Evolutionary conservation across 495 filamentous ascomycete species (phyloP).

Genomic region (Penicillium steckii): DNA sequence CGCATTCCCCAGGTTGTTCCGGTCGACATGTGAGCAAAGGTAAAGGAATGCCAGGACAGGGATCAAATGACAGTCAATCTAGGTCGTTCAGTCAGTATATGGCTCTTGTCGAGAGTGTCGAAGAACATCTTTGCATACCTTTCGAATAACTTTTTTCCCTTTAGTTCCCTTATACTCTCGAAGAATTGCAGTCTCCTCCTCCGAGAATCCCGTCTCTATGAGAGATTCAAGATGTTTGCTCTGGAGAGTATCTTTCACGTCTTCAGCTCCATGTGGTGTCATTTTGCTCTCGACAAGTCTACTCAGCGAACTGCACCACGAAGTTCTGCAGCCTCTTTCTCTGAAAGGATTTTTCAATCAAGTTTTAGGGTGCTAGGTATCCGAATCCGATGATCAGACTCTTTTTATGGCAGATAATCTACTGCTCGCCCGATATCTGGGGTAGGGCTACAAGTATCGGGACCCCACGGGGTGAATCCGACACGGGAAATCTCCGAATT

Average conservation of each 20-base stretch:
- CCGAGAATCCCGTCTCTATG: not conserved
- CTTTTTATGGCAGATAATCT: too few species aligned
- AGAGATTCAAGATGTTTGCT: not conserved
- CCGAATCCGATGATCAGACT: too few species aligned
- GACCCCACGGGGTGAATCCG: not conserved
- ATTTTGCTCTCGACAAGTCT: not conserved
- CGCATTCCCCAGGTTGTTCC: constrained; percentile 57
- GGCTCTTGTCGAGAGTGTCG: too few species aligned
- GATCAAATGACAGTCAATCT: constrained; percentile 33
- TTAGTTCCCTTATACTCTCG: not conserved
- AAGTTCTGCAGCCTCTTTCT: not conserved
- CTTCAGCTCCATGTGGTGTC: not conserved
- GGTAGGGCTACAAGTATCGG: not conserved
- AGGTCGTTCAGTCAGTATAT: too few species aligned
- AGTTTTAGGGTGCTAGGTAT: too few species aligned
- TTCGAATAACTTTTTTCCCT: not conserved
- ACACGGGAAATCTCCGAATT: not conserved
- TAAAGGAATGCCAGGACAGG: constrained; percentile 48
- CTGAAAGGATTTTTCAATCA: too few species aligned
- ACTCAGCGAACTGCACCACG: not conserved
- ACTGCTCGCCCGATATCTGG: not conserved
- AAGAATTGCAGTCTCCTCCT: not conserved
- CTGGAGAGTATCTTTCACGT: not conserved
- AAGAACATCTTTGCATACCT: not conserved
- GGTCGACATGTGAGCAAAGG: constrained; percentile 37